These are phyloP conservation scores for Polyrhizophydium stewartii DNA, from an alignment of 371 early-diverging fungal genomes.

Conservation along the genomic window DNA sequence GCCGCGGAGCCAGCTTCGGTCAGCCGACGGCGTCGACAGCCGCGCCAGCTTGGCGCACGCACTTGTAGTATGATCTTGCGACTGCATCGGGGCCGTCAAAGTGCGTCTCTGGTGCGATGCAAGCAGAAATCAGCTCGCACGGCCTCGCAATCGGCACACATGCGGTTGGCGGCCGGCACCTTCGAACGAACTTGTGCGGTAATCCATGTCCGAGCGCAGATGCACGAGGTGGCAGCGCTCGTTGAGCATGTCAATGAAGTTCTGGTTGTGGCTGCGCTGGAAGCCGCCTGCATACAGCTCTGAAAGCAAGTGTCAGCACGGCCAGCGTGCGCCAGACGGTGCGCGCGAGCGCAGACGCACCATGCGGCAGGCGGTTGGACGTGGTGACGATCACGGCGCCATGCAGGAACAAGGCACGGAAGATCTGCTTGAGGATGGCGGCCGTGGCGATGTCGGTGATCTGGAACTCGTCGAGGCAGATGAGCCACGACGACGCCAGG, in stretches of 20 bases:
- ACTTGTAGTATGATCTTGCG: too few relatives aligned
- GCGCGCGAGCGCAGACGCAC: constrained; percentile 14
- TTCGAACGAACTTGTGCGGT: constrained; percentile 59
- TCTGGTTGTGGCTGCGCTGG: constrained; percentile 84
- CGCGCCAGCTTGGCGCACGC: too few relatives aligned
- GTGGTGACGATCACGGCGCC: constrained; percentile 92
- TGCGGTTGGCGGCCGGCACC: background rate
- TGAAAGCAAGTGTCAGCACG: background rate
- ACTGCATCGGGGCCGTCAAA: constrained; percentile 15
- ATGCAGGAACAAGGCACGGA: constrained; percentile 55
- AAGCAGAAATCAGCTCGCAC: too few relatives aligned
- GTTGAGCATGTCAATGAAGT: constrained; percentile 84
- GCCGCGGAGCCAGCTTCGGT: too few relatives aligned
- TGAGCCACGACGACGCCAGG: constrained; percentile 44
- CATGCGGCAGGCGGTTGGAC: constrained; percentile 90
- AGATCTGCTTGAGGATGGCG: constrained; percentile 64
- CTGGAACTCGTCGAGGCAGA: constrained; percentile 97
- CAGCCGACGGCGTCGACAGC: too few relatives aligned
- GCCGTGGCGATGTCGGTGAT: constrained; percentile 97
- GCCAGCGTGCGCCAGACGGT: background rate
- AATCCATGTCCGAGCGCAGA: constrained; percentile 87
- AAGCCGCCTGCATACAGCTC: constrained; percentile 94
- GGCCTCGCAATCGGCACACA: too few relatives aligned
- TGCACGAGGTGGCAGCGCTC: constrained; percentile 72
- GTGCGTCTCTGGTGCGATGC: background rate